Evolutionary conservation across 1,284 basidiomycete species (phyloP), one percentile per base, ranked within the genome.

Genomic region (Ceratobasidium sp.): DNA sequence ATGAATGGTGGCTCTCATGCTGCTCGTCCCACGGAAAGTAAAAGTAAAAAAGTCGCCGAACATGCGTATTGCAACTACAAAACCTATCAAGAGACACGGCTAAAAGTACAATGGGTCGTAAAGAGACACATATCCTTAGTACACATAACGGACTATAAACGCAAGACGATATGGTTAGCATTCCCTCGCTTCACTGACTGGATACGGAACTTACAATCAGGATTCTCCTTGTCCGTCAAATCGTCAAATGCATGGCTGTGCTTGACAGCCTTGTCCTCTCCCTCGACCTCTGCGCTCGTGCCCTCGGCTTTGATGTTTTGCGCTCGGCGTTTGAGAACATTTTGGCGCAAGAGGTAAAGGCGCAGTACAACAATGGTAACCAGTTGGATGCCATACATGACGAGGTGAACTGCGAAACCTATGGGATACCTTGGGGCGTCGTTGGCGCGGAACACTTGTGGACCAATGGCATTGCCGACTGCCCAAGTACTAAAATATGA

Each of bases 401-500:
- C 78, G 35, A 85, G 78, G 68, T 86, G 85, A 0, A 78, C 81
- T 34, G 82, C 76, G 72, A 84, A 85, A 1, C 83, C 84, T 47
- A 79, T 81, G 68, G 81, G 77, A 73, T 85, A 85, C 29, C 81
- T 79, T 25, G 84, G 84, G 0, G 75, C 74, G 73, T 85, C 84
- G 68, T 81, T 78, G 49, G 78, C 77, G 34, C 79, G 80, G 76
- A 85, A 85, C 1, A 84, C 82, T 77, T 84, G 82, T 3, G 82
- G 82, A 3, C 82, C 82, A 71, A 83, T 77, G 7, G 83, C 82
- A 74, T 84, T 84, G 34, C 83, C 83, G 20, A 81, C 80, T 10
- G 83, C 81, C 82, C 83, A 84, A 3, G 82, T 80, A 57, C 83
- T 78, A 73, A 83, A 84, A 38, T n/a, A n/a, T n/a, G n/a, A n/a